These are phyloP conservation scores for Acer yangbiense DNA, from an alignment of 345 rosid genomes.

Conservation along the genomic window DNA sequence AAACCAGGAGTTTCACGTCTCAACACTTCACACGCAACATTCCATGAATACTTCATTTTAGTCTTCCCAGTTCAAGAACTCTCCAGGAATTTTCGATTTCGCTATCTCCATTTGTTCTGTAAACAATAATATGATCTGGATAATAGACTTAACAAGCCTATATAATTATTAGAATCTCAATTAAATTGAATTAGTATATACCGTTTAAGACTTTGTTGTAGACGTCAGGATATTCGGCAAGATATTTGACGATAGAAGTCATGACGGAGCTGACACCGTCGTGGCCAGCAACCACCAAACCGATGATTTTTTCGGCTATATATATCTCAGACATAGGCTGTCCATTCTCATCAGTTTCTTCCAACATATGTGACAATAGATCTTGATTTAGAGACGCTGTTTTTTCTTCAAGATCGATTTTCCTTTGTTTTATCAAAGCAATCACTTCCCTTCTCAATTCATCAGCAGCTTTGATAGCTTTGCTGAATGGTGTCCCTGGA, in stretches of 20 bases:
- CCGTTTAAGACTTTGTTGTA: no score
- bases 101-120: no score
- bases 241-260: no score
- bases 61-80: constrained; percentile 20
- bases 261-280: background rate
- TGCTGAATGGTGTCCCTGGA: constrained; percentile 9
- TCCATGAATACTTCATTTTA: constrained; percentile 9
- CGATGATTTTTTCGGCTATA: constrained; percentile 25
- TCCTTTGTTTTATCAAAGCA: constrained; percentile 20
- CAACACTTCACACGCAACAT: constrained; percentile 16
- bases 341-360: constrained; percentile 22
- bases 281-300: constrained; percentile 27
- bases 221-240: no score
- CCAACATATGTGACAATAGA: constrained; percentile 30
- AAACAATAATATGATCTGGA: no score
- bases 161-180: no score
- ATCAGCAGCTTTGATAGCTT: background rate
- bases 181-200: no score
- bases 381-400: constrained; percentile 6
- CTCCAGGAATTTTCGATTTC: background rate
- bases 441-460: background rate
- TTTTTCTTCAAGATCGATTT: constrained; percentile 14
- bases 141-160: no score
- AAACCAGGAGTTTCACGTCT: background rate
- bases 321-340: constrained; percentile 24